Conservation (phyloP, 2,329 filamentous ascomycete species). For the Juglanconis oblonga region DNA sequence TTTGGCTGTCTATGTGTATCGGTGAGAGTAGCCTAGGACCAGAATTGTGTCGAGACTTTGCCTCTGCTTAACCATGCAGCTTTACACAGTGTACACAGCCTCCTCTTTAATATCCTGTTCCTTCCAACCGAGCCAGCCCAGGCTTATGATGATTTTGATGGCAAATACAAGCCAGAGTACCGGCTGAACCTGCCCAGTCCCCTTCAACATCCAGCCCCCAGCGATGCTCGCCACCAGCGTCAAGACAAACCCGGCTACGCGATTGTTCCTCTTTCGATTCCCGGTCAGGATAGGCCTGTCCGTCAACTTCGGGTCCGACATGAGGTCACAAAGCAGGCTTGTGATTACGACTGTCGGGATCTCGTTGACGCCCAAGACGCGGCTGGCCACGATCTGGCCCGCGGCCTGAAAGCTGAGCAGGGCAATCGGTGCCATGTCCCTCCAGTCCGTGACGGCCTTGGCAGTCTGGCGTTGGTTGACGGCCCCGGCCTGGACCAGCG, state of each 20-base stretch:
- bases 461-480: not conserved
- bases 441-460: slow-evolving; percentile 9
- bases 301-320: slow-evolving; percentile 48
- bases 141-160: slow-evolving; percentile 40
- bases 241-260: slow-evolving; percentile 41
- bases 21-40: no score
- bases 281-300: slow-evolving; percentile 29
- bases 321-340: slow-evolving; percentile 51
- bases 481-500: slow-evolving; percentile 12
- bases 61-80: not conserved
- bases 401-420: slow-evolving; percentile 53
- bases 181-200: slow-evolving; percentile 35
- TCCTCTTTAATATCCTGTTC: not conserved
- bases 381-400: slow-evolving; percentile 49
- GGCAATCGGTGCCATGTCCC: slow-evolving; percentile 26
- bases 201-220: slow-evolving; percentile 47
- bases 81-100: not conserved
- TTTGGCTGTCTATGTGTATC: no score
- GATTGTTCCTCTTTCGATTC: slow-evolving; percentile 49
- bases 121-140: slow-evolving; percentile 33
- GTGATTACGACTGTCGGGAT: slow-evolving; percentile 54
- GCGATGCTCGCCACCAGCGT: slow-evolving; percentile 45
- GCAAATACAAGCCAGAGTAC: slow-evolving; percentile 44
- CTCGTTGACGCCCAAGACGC: slow-evolving; percentile 50
- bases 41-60: not conserved